Evolutionary conservation across 257 asterid species (phyloP), one percentile per base, ranked within the genome.

Genomic region (Ilex aquifolium): DNA sequence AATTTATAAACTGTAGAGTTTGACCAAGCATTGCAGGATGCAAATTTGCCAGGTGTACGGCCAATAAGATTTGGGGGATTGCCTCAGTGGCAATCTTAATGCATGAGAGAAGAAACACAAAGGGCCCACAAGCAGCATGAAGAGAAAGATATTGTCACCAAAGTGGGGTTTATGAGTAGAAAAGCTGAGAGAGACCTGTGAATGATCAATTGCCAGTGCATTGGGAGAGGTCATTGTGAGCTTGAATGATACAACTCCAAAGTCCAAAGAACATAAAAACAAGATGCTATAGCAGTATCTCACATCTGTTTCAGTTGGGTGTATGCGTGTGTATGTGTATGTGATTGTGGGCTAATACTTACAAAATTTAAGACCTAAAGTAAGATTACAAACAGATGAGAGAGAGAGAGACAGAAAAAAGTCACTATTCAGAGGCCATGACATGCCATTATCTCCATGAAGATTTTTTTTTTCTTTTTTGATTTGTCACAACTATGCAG

Each of bases 241-340:
- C 58, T 66, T 10, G 76, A 84, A 79, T 71, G 75, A 61, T 69
- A 78, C 89, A 74, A 61, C 71, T 79, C 83, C 56, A 73, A 52
- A 36, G 15, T 46, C 56, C 31, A 30, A n/a, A 74, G 27, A 67
- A 55, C 62, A 46, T 15, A 59, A 39, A 48, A 40, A 67, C 16
- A 31, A 46, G 60, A 31, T 31, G 40, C 42, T 36, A 51, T 54
- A 63, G 71, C 73, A 54, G 32, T 59, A 49, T 67, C 57, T 72
- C 79, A 69, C 84, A 80, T 79, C 88, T 39, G 66, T 62, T 80
- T 79, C 82, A 67, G 16, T 39, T 32, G 56, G 68, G 65, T 14
- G 51, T 10, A 40, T 13, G 39, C 12, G 16, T 29, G 49, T 51
- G 58, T 65, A 65, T 62, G 83, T 83, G 60, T 76, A 82, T 60